Evolutionary conservation across 768 basidiomycete genomes (phyloP).

Genomic region (Termitomyces sp.): DNA sequence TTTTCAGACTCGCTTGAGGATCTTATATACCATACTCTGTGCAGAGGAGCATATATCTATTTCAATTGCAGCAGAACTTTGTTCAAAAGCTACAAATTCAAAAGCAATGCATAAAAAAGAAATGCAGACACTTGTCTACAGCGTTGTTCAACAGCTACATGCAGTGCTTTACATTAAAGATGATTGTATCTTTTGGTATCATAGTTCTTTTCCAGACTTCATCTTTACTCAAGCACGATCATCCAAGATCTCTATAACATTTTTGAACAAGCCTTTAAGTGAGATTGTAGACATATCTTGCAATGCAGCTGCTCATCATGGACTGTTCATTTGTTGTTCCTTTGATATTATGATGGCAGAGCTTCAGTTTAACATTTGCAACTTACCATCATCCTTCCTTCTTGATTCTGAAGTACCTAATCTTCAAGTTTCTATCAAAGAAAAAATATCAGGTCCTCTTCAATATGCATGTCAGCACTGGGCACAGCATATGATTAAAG

Average conservation of each 20-base stretch:
- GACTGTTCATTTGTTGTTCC: background rate
- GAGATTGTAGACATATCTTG: background rate
- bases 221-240: slow-evolving; percentile 8
- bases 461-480: background rate
- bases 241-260: background rate
- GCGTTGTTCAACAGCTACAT: slow-evolving; percentile 11
- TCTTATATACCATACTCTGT: slow-evolving; percentile 16
- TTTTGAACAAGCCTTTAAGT: background rate
- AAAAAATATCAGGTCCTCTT: background rate
- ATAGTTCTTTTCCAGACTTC: slow-evolving; percentile 19
- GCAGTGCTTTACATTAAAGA: slow-evolving; percentile 18
- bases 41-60: slow-evolving; percentile 4
- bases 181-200: background rate
- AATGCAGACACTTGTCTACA: background rate
- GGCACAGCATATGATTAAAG: background rate
- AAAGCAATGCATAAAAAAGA: background rate
- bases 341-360: background rate
- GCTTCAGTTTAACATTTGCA: background rate
- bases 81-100: background rate
- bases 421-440: background rate
- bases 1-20: background rate
- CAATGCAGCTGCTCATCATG: background rate
- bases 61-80: slow-evolving; percentile 10
- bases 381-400: background rate
- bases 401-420: background rate